Evolutionary conservation across 768 basidiomycete species (phyloP).

Genomic region (Panellus pusillus): DNA sequence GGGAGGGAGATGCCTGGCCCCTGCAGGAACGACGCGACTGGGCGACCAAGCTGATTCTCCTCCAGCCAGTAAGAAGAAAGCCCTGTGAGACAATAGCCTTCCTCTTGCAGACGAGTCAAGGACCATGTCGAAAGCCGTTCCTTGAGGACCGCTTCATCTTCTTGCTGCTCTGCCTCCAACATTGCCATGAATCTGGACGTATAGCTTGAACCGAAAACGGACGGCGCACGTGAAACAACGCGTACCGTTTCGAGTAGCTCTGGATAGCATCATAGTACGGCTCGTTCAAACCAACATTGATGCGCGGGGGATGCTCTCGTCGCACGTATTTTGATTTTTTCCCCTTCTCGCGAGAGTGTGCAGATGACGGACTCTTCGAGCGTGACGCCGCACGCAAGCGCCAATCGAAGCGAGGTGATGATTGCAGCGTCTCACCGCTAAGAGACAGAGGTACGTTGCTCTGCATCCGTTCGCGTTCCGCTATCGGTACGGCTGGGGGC

Average conservation of each 20-base stretch:
- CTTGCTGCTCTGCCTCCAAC: slow-evolving; percentile 62
- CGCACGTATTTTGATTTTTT: slow-evolving; percentile 29
- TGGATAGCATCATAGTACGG: slow-evolving; percentile 50
- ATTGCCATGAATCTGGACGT: slow-evolving; percentile 41
- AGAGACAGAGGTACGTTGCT: background rate
- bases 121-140: slow-evolving; percentile 72
- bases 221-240: slow-evolving; percentile 16
- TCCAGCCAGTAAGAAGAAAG: slow-evolving; percentile 70
- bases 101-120: slow-evolving; percentile 54
- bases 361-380: slow-evolving; percentile 15
- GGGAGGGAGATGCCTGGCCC: slow-evolving; percentile 66
- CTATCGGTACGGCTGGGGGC: slow-evolving; percentile 19
- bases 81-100: slow-evolving; percentile 71
- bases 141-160: slow-evolving; percentile 58
- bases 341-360: slow-evolving; percentile 4
- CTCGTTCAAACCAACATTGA: slow-evolving; percentile 35
- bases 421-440: slow-evolving; percentile 8
- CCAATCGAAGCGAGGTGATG: slow-evolving; percentile 58
- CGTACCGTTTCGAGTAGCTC: slow-evolving; percentile 55
- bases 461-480: slow-evolving; percentile 42
- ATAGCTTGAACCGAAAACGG: slow-evolving; percentile 1
- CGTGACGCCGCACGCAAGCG: slow-evolving; percentile 54
- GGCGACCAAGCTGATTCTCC: slow-evolving; percentile 60
- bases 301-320: slow-evolving; percentile 39
- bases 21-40: slow-evolving; percentile 62